These are phyloP conservation scores for Jaapia argillacea DNA, from an alignment of 768 basidiomycete species.

Conservation along the genomic window DNA sequence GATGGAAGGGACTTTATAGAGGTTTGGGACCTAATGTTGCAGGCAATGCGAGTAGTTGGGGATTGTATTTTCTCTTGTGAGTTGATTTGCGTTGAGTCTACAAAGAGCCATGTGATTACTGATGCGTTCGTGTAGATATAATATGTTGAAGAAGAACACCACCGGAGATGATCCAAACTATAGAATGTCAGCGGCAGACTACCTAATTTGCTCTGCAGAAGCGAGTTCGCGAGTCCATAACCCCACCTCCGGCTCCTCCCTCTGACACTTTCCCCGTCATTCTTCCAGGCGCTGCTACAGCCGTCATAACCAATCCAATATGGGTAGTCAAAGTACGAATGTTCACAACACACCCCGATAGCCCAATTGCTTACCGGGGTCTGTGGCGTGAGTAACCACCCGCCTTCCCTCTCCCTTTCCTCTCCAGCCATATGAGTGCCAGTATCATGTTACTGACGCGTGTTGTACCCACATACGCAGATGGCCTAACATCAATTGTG, in stretches of 20 bases:
- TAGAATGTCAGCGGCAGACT: slow-evolving; percentile 65
- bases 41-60: slow-evolving; percentile 96
- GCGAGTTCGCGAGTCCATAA: slow-evolving; percentile 66
- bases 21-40: slow-evolving; percentile 87
- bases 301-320: slow-evolving; percentile 91
- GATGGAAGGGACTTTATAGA: slow-evolving; percentile 82
- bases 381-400: slow-evolving; percentile 51
- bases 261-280: slow-evolving; percentile 9
- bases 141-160: slow-evolving; percentile 82
- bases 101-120: too few relatives aligned
- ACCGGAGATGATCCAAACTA: slow-evolving; percentile 54
- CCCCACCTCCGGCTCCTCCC: slow-evolving; percentile 5
- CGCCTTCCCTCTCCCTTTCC: slow-evolving; percentile 9
- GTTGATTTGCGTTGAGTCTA: too few relatives aligned
- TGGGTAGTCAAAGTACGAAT: slow-evolving; percentile 98
- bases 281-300: slow-evolving; percentile 76
- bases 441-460: neutral
- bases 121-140: too few relatives aligned
- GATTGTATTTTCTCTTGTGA: slow-evolving; percentile 95
- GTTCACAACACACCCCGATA: slow-evolving; percentile 70
- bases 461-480: slow-evolving; percentile 21
- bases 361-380: slow-evolving; percentile 67
- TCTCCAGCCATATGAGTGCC: too few relatives aligned
- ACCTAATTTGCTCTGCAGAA: slow-evolving; percentile 87
- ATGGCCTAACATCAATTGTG: slow-evolving; percentile 66